Conservation (phyloP, 73 alveolate genomes). For the Paramecium bursaria region DNA sequence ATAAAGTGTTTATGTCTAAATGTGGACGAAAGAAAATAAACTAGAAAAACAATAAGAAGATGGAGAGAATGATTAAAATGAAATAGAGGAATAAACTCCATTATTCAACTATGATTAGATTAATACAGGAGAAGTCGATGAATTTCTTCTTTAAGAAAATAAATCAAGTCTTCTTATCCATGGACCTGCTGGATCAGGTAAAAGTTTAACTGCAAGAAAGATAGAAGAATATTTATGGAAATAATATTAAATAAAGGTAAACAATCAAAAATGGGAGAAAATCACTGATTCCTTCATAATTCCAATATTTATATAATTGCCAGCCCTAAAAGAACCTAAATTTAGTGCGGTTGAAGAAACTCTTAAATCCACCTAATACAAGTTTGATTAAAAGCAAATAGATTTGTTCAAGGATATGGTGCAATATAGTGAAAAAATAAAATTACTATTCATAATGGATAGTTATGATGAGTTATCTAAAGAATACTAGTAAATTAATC, state of each 20-base stretch:
- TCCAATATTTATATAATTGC: conserved; percentile 13
- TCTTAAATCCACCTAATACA: not conserved
- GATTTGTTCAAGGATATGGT: conserved; percentile 1
- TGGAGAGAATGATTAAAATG: not conserved
- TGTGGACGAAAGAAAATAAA: not conserved
- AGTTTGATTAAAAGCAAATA: not conserved
- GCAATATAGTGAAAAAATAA: not conserved
- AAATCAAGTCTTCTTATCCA: not conserved
- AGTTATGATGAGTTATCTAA: conserved; percentile 25
- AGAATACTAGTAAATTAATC: conserved; percentile 4
- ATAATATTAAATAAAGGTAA: conserved; percentile 3
- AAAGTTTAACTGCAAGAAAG: conserved; percentile 25
- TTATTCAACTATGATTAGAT: not conserved
- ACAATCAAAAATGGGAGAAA: no score
- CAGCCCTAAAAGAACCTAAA: conserved; percentile 14
- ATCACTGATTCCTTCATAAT: not conserved
- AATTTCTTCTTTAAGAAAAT: not conserved
- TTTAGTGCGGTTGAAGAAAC: conserved; percentile 1
- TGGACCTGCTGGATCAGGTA: conserved; percentile 43
- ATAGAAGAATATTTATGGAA: conserved; percentile 30
- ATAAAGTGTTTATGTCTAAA: not conserved
- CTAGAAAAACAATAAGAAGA: not conserved
- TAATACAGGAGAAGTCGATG: not conserved
- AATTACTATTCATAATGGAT: not conserved
- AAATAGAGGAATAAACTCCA: not conserved